A percentile compares a stretch with the other conserved stretches of the same genome.
These are phyloP conservation scores for Ophiosphaerella herpotricha DNA, from an alignment of 2,329 filamentous ascomycete species.

Conservation along the genomic window DNA sequence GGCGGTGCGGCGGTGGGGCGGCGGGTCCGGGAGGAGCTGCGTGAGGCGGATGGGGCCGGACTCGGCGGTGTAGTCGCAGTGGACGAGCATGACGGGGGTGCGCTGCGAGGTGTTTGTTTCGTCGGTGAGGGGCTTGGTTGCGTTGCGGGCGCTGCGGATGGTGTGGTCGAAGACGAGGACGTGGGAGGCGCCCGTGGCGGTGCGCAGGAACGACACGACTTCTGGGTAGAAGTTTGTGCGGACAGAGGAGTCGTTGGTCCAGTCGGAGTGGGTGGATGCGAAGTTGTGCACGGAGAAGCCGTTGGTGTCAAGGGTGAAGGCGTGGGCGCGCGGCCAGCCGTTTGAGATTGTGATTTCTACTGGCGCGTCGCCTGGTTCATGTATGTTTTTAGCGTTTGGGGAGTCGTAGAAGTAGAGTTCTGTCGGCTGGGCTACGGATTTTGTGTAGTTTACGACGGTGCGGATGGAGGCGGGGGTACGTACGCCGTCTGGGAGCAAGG, in stretches of 20 bases:
- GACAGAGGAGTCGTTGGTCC: slow-evolving; percentile 51
- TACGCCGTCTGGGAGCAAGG: slow-evolving; percentile 12
- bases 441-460: slow-evolving; percentile 54
- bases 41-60: slow-evolving; percentile 50
- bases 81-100: slow-evolving; percentile 56
- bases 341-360: slow-evolving; percentile 49
- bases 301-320: slow-evolving; percentile 53
- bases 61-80: slow-evolving; percentile 57
- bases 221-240: slow-evolving; percentile 52
- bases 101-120: slow-evolving; percentile 44
- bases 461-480: slow-evolving; percentile 3
- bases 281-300: slow-evolving; percentile 54
- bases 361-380: slow-evolving; percentile 48
- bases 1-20: slow-evolving; percentile 46
- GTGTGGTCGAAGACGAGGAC: slow-evolving; percentile 58
- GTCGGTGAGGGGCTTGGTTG: slow-evolving; percentile 40
- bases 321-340: slow-evolving; percentile 48
- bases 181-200: slow-evolving; percentile 49
- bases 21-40: slow-evolving; percentile 42
- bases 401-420: slow-evolving; percentile 51
- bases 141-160: slow-evolving; percentile 48
- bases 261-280: slow-evolving; percentile 43
- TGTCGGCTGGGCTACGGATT: slow-evolving; percentile 47
- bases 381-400: slow-evolving; percentile 46
- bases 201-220: slow-evolving; percentile 53